Base-by-base conservation (phyloP, 495 filamentous ascomycete species). In the Neurospora sp. region DNA sequence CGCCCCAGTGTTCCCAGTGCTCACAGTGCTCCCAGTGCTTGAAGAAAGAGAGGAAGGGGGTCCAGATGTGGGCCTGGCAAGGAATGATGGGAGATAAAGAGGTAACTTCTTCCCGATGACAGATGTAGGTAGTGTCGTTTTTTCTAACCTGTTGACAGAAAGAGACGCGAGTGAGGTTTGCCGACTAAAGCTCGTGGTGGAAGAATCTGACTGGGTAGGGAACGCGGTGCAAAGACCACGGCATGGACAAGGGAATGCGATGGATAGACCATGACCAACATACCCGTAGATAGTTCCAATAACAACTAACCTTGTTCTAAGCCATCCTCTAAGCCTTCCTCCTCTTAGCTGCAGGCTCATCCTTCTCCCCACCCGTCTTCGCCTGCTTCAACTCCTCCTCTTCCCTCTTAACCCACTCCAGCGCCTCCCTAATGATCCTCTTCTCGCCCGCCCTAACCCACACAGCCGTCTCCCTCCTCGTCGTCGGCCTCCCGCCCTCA, bases 401-500 rank as follows among this genome's bases (percentile, higher is more conserved):
- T 28, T 76, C 21, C 10, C 21, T 15, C 48, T 31, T 54, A 1
- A 80, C 72, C 75, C 77, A 80, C 31, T 17, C 42, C 70, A 74
- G 72, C 37, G 84, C 86, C 78, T 83, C 83, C 83, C 85, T 79
- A 79, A 89, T 73, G n/a, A 97, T 83, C 71, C 86, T 83, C 78
- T 96, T 97, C 81, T 97, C 94, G 10, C 94, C 94, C 42, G 90
- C 81, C 69, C 94, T 88, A 42, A 97, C 92, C 74, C 92, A 84
- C 4, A 93, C 76, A 0, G 94, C 94, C 90, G 93, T 94, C 24
- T 73, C 45, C 37, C 69, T 59, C 79, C 85, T 45, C 76, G 82
- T 70, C 9, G 39, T 34, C 91, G 83, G 34, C 78, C 76, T 39
- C 73, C 74, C 48, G 85, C 39, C n/a, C 74, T 78, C 37, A 74